phyloP scores from a whole-genome alignment of 176 grass and related monocot genomes.

The Lolium perenne region DNA sequence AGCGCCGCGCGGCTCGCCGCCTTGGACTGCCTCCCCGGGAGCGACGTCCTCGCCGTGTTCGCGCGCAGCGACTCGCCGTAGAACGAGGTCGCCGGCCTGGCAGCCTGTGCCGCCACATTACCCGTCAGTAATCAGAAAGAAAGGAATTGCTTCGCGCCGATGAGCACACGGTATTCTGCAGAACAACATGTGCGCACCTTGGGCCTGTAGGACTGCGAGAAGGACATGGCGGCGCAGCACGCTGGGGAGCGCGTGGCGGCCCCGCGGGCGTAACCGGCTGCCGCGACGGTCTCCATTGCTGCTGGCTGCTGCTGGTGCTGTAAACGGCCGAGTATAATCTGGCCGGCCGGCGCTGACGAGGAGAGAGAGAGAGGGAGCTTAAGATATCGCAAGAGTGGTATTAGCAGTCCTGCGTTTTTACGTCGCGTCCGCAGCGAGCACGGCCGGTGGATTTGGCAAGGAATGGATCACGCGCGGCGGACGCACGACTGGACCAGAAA shows the following conservation, averaged over 20 bases:
- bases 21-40: conserved; percentile 47
- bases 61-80: conserved; percentile 69
- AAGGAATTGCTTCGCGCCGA: background rate
- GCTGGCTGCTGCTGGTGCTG: conserved; percentile 32
- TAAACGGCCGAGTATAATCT: background rate
- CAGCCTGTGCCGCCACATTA: conserved; percentile 34
- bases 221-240: conserved; percentile 62
- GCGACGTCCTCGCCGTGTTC: conserved; percentile 43
- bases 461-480: conserved; percentile 41
- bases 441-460: background rate
- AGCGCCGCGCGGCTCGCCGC: conserved; percentile 55
- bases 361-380: background rate
- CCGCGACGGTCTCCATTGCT: conserved; percentile 81
- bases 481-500: conserved; percentile 48
- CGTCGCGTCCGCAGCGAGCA: background rate
- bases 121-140: background rate
- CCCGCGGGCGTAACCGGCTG: conserved; percentile 60
- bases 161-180: background rate
- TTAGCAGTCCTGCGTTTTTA: background rate
- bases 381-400: background rate
- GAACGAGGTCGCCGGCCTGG: conserved; percentile 57
- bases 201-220: conserved; percentile 60
- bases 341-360: background rate
- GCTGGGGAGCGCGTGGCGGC: conserved; percentile 53
- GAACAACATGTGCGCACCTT: conserved; percentile 33